These are phyloP conservation scores for Tuber calosporum DNA, from an alignment of 495 filamentous ascomycete genomes.

Conservation along the genomic window DNA sequence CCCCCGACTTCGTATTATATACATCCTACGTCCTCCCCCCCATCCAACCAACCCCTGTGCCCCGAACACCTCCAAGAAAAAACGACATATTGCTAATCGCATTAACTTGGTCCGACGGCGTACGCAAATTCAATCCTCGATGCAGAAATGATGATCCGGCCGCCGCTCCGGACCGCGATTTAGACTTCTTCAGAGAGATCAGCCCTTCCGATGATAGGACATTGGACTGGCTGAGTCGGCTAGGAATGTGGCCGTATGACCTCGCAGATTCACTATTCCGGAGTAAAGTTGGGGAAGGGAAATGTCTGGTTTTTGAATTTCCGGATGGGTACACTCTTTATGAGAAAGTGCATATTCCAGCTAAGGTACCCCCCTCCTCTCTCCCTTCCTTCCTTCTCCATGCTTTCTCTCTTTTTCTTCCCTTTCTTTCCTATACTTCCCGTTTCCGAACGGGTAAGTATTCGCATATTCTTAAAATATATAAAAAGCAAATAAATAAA, in stretches of 20 bases:
- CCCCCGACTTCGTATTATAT: background rate
- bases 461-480: too few species aligned
- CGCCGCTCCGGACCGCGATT: background rate
- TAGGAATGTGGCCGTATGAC: background rate
- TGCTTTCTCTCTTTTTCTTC: background rate
- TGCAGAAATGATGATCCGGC: background rate
- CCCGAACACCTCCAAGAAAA: background rate
- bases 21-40: background rate
- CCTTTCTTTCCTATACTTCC: too few species aligned
- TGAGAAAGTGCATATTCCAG: background rate
- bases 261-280: background rate
- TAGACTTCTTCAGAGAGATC: background rate
- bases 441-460: background rate
- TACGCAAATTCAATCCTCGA: background rate
- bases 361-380: background rate
- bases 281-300: background rate
- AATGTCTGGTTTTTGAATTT: background rate
- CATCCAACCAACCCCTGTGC: background rate
- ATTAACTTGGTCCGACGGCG: background rate
- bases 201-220: background rate
- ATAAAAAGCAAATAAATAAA: background rate
- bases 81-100: background rate
- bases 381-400: background rate
- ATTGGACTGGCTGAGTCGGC: background rate
- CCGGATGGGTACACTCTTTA: conserved; percentile 1